Conservation (phyloP, 176 grass and related monocot genomes). For the Tillandsia fasciculata region DNA sequence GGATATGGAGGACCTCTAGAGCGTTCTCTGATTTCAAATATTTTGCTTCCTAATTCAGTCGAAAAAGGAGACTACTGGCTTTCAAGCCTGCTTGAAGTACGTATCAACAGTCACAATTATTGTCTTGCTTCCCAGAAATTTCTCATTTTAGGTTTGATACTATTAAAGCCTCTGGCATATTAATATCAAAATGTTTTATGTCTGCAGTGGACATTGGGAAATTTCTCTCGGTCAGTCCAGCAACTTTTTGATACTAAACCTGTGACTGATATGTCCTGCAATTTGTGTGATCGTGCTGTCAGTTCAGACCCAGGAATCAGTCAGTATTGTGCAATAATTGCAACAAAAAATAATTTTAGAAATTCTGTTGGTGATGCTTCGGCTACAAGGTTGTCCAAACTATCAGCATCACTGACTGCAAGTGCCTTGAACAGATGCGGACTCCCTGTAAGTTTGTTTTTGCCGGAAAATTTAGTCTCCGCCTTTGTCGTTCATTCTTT, state of each 20-base stretch:
- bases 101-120: slow-evolving; percentile 10
- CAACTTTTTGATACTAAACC: slow-evolving; percentile 40
- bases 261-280: slow-evolving; percentile 26
- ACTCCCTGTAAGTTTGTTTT: slow-evolving; percentile 74
- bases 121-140: slow-evolving; percentile 9
- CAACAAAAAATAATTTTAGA: slow-evolving; percentile 66
- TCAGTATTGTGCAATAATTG: slow-evolving; percentile 65
- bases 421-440: slow-evolving; percentile 70
- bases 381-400: slow-evolving; percentile 57
- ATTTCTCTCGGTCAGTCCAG: slow-evolving; percentile 50
- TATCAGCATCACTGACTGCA: slow-evolving; percentile 48
- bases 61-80: slow-evolving; percentile 85
- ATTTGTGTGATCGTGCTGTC: slow-evolving; percentile 22
- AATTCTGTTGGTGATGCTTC: slow-evolving; percentile 67
- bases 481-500: background rate
- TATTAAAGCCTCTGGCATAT: slow-evolving; percentile 15
- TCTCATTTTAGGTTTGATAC: slow-evolving; percentile 15
- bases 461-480: background rate
- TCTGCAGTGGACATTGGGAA: slow-evolving; percentile 92
- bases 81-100: slow-evolving; percentile 89
- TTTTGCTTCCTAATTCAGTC: slow-evolving; percentile 65
- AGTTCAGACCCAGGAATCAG: slow-evolving; percentile 68
- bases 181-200: slow-evolving; percentile 32
- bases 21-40: slow-evolving; percentile 59
- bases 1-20: slow-evolving; percentile 68